Base-by-base conservation (phyloP, 352 stramenopile genomes). In the Pythium aristosporum region DNA sequence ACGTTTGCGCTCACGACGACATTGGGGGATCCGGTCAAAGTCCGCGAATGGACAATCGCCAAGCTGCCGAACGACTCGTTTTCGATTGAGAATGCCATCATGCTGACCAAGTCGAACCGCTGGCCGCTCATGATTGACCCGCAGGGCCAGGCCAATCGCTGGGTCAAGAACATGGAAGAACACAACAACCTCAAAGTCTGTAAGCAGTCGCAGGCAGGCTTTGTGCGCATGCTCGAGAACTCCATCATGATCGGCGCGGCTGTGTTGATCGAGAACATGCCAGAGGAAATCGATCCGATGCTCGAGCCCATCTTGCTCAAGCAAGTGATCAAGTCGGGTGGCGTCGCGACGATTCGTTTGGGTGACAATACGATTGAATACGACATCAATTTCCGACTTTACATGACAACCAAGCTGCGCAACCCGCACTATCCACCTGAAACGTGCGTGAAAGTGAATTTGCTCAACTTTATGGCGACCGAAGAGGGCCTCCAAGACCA, bases 121-220 rank as follows among this genome's bases (percentile, higher is more conserved):
- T 98, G 94, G 93, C 96, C 96, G 10, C 76, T 98, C n/a, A 97
- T 98, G 93, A 98, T 98, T 50, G 96, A 98, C 41, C 96, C 95
- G 0, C 93, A 98, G 67, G 94, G 91, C 1, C 95, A 98, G 63
- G 94, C 94, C 0, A 98, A 98, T 66, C 85, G 89, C 25, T 98
- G 95, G 95, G 82, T 98, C 1, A 97, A 97, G 64, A 98, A 97
- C 63, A 96, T 98, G 89, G 92, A 98, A 66, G 80, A 87, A 47
- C 79, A 78, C 36, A 90, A 85, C 43, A 92, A 85, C 18, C 67
- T 98, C 23, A 98, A 98, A 61, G 91, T 98, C 16, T 88, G 98
- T 18, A 98, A 98, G 59, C 89, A 97, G 61, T 97, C 87, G 1
- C 91, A 98, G 63, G 76, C 85, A 1, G 92, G 92, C 6, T 99